Base-by-base conservation (phyloP, 2,329 filamentous ascomycete species). In the Arthrobotrys entomopaga region DNA sequence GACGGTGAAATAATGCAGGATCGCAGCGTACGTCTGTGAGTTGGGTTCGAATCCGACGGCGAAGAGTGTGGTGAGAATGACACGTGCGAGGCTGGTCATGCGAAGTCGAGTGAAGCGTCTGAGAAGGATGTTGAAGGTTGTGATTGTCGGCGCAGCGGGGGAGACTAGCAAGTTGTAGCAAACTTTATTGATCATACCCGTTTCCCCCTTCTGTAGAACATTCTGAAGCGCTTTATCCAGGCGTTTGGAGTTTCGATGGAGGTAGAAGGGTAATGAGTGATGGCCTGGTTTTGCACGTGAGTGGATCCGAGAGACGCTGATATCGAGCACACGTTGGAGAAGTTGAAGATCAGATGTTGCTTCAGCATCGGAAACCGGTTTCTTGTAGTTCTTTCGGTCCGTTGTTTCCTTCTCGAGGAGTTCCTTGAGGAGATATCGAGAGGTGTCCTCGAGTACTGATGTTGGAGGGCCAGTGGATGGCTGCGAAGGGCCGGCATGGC, bases 141-240 rank as follows among this genome's bases (percentile, higher is more conserved):
- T 38, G 10, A 74, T 58, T 16, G 70, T 58, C 11, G 70, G 70
- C n/a, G 70, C 63, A 3, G 70, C 63, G 20, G 66, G 63, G 19
- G 70, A 74, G n/a, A 74, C 53, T n/a, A 74, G 46, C 13, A 74
- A 22, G 16, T 74, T 74, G 63, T 74, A 74, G 43, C 70, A 74
- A 52, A 74, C 63, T 42, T 74, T 74, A 43, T 67, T 74, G 57
- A 74, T 43, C 7, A 67, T 34, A 0, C 13, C 70, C 2, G 40
- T 40, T 10, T 64, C 49, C 26, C 42, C 22, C n/a, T 48, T 26
- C 1, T 38, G 42, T 16, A 74, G 46, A 22, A 74, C 52, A 8
- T 43, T 56, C 20, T 43, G 42, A 2, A 74, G 70, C 2, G 70
- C 46, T 13, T 50, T 22, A 29, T 74, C 70, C 7, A 74, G 63